Conservation (phyloP, 2,329 filamentous ascomycete genomes). For the Neonectria hederae region DNA sequence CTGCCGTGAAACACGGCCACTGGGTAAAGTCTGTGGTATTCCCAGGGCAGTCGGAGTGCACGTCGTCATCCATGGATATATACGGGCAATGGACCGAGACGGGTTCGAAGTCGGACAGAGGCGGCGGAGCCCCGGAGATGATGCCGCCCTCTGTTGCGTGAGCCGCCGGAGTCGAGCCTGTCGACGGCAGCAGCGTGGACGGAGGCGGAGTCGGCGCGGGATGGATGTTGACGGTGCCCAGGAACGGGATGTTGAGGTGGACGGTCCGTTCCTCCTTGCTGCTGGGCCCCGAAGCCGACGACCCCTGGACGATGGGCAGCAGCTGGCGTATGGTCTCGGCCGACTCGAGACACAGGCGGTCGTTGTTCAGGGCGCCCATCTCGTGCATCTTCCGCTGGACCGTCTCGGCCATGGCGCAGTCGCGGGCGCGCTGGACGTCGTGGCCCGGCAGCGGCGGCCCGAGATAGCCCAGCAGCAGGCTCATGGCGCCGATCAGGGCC, state of each 20-base stretch:
- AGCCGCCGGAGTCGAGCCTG: slow-evolving; percentile 22
- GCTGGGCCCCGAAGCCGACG: slow-evolving; percentile 17
- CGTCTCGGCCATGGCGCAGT: slow-evolving; percentile 50
- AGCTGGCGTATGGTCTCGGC: slow-evolving; percentile 55
- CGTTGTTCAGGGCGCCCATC: slow-evolving; percentile 50
- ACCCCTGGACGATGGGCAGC: slow-evolving; percentile 52
- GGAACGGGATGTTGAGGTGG: slow-evolving; percentile 56
- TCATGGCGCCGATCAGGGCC: slow-evolving; percentile 60
- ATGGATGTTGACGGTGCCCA: slow-evolving; percentile 58
- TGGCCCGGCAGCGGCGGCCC: slow-evolving; percentile 46
- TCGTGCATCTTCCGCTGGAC: slow-evolving; percentile 51
- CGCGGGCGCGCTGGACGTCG: slow-evolving; percentile 38
- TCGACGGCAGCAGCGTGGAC: slow-evolving; percentile 26
- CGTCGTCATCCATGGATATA: slow-evolving; percentile 11
- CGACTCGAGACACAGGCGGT: slow-evolving; percentile 54
- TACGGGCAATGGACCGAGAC: background rate
- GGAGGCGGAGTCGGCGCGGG: slow-evolving; percentile 29
- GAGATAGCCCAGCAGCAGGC: slow-evolving; percentile 61
- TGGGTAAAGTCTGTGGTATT: slow-evolving; percentile 21
- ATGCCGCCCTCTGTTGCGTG: slow-evolving; percentile 13
- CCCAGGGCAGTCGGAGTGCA: slow-evolving; percentile 19
- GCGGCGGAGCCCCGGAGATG: slow-evolving; percentile 21
- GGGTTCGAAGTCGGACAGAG: slow-evolving; percentile 13
- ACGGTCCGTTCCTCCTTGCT: slow-evolving; percentile 38
- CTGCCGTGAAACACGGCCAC: slow-evolving; percentile 43